These are phyloP conservation scores for Stachybotrys chlorohalonatus DNA, from an alignment of 2,329 filamentous ascomycete genomes.

Conservation along the genomic window DNA sequence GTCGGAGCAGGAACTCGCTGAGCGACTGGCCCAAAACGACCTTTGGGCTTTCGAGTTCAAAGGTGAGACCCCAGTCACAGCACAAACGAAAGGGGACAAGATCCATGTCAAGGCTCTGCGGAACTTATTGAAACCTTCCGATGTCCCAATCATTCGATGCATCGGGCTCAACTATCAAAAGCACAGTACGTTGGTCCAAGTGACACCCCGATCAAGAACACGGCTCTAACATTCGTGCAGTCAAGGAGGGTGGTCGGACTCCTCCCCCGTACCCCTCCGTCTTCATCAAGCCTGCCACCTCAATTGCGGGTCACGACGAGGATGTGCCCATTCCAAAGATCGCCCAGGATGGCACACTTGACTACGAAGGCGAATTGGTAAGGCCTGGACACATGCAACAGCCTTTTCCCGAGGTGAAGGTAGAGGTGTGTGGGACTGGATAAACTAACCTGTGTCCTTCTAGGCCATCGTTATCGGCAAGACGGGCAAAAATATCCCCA, in stretches of 20 bases:
- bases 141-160: constrained; percentile 25
- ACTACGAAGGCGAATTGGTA: constrained; percentile 42
- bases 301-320: constrained; percentile 23
- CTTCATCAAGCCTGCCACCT: constrained; percentile 41
- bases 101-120: constrained; percentile 20
- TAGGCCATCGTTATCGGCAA: constrained; percentile 42
- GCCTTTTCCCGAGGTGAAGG: no score
- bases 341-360: constrained; percentile 33
- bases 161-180: constrained; percentile 27
- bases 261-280: constrained; percentile 39
- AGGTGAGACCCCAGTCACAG: constrained; percentile 14
- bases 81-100: constrained; percentile 15
- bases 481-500: constrained; percentile 39
- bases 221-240: constrained; percentile 16
- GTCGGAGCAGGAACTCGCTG: constrained; percentile 15
- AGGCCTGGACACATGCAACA: background rate
- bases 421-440: no score
- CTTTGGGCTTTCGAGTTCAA: constrained; percentile 20
- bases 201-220: accelerated
- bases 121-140: constrained; percentile 17
- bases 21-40: constrained; percentile 11
- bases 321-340: constrained; percentile 36
- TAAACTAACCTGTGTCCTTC: background rate
- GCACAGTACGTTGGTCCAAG: constrained; percentile 16
- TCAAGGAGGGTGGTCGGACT: constrained; percentile 41